A percentile compares a stretch with the other conserved stretches of the same genome.
Conservation (phyloP, 768 basidiomycete genomes). For the Boletus subcaerulescens region DNA sequence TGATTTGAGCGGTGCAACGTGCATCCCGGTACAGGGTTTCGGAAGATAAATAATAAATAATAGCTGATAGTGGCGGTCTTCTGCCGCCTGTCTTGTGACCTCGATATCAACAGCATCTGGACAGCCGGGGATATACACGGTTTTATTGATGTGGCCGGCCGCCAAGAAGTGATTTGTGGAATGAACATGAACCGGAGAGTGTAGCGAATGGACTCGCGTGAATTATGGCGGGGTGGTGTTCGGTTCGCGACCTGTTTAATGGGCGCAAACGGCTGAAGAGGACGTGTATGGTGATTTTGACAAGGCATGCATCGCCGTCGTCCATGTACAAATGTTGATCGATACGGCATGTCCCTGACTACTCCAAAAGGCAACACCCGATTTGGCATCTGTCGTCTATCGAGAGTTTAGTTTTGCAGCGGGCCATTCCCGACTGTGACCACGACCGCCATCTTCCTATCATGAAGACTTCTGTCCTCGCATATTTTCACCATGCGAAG, state of each 20-base stretch:
- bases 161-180: background rate
- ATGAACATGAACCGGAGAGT: background rate
- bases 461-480: slow-evolving; percentile 5
- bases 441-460: slow-evolving; percentile 5
- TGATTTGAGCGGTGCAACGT: slow-evolving; percentile 3
- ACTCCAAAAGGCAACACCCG: slow-evolving; percentile 26
- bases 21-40: slow-evolving; percentile 5
- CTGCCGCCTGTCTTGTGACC: slow-evolving; percentile 1
- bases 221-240: background rate
- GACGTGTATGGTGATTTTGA: background rate
- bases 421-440: background rate
- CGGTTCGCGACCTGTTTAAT: background rate
- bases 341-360: slow-evolving; percentile 26
- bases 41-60: slow-evolving; percentile 13
- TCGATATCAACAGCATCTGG: background rate
- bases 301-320: slow-evolving; percentile 9
- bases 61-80: slow-evolving; percentile 4
- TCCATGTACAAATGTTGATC: slow-evolving; percentile 6
- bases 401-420: background rate
- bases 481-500: slow-evolving; percentile 12
- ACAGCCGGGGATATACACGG: background rate
- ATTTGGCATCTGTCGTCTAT: slow-evolving; percentile 19
- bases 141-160: background rate
- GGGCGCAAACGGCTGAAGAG: too few relatives aligned
- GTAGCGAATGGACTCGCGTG: background rate